These are phyloP conservation scores for Aspergillus sparsus DNA, from an alignment of 495 filamentous ascomycete species.

Conservation along the genomic window DNA sequence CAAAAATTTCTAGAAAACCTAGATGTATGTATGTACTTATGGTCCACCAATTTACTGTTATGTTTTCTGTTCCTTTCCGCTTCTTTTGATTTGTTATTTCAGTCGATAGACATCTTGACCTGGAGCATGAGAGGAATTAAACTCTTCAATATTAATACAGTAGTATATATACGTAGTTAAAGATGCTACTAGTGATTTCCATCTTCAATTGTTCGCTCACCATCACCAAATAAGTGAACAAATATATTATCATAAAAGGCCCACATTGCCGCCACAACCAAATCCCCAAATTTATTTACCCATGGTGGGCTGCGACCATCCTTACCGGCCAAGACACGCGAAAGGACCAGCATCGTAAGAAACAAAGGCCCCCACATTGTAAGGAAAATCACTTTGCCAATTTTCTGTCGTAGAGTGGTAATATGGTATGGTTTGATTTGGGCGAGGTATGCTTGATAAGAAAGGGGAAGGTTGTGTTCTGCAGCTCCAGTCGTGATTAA, in stretches of 20 bases:
- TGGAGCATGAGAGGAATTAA: no score
- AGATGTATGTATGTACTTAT: slow-evolving; percentile 1
- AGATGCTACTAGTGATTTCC: background rate
- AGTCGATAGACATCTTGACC: no score
- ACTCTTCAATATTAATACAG: background rate
- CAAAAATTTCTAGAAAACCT: no score
- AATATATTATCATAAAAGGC: slow-evolving; percentile 70
- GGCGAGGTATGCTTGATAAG: slow-evolving; percentile 71
- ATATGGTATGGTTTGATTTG: slow-evolving; percentile 65
- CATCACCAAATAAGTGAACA: slow-evolving; percentile 74
- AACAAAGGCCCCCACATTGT: slow-evolving; percentile 62
- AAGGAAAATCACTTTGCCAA: slow-evolving; percentile 64
- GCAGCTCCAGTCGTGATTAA: slow-evolving; percentile 73
- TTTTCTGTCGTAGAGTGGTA: slow-evolving; percentile 63
- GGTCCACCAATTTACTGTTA: background rate
- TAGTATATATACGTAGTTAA: background rate
- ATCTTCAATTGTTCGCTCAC: slow-evolving; percentile 67
- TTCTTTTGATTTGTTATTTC: no score
- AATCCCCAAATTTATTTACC: slow-evolving; percentile 51
- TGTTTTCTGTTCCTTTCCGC: no score
- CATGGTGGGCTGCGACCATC: slow-evolving; percentile 68
- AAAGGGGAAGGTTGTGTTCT: slow-evolving; percentile 73
- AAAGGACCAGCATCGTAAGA: slow-evolving; percentile 46
- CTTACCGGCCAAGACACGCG: slow-evolving; percentile 55
- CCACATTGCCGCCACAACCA: slow-evolving; percentile 65